Conservation (phyloP, 192 early-diverging fungal species). For the Lobulomyces angularis region DNA sequence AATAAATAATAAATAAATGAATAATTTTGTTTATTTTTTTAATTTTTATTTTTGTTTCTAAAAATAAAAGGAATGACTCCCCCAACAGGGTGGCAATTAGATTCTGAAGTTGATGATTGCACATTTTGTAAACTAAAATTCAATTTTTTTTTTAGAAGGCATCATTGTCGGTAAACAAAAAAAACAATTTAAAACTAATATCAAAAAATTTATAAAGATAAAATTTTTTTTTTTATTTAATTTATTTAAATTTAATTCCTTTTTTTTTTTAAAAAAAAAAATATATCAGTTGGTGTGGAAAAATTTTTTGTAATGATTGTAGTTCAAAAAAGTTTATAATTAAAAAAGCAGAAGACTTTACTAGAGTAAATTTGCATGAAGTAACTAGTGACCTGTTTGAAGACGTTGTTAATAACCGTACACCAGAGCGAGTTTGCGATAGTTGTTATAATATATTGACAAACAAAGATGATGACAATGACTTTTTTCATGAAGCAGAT, state of each 20-base stretch:
- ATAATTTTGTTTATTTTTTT: too few relatives aligned
- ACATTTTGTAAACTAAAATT: slow-evolving; percentile 57
- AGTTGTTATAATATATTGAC: slow-evolving; percentile 28
- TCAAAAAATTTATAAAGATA: too few relatives aligned
- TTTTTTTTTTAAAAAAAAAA: neutral
- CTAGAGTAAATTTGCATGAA: slow-evolving; percentile 14
- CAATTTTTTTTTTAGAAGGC: slow-evolving; percentile 62
- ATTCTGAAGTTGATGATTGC: slow-evolving; percentile 56
- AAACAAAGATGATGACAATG: too few relatives aligned
- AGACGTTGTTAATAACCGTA: too few relatives aligned
- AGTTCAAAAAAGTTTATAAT: slow-evolving; percentile 35
- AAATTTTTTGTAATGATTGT: slow-evolving; percentile 72
- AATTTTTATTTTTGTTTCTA: too few relatives aligned
- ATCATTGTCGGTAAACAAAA: slow-evolving; percentile 86
- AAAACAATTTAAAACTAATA: too few relatives aligned
- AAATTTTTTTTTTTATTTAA: neutral
- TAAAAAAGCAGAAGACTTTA: slow-evolving; percentile 33
- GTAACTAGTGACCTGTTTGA: neutral
- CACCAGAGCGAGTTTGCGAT: slow-evolving; percentile 45
- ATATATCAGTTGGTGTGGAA: slow-evolving; percentile 55
- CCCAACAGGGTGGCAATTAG: slow-evolving; percentile 80
- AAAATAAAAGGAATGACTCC: too few relatives aligned
- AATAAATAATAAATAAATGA: too few relatives aligned
- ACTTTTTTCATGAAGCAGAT: too few relatives aligned
- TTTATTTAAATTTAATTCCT: neutral